phyloP scores from a whole-genome alignment of 768 basidiomycete genomes.

The Rhodotorula diobovata region DNA sequence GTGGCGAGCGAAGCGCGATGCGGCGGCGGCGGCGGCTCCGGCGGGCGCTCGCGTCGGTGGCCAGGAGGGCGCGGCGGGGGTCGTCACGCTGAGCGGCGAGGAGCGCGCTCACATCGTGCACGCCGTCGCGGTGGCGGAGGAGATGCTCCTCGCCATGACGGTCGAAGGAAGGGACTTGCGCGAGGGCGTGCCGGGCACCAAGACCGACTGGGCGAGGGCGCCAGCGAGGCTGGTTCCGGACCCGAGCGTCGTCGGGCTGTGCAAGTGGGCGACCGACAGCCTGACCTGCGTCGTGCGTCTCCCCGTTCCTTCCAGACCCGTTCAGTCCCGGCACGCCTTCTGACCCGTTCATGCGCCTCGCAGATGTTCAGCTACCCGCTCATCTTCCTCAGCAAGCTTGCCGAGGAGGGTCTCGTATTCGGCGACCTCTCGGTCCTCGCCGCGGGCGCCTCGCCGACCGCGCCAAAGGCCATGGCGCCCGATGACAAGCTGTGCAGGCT shows the following conservation, averaged over 20 bases:
- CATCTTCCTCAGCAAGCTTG: slow-evolving; percentile 37
- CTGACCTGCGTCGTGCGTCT: slow-evolving; percentile 37
- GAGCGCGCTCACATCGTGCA: slow-evolving; percentile 13
- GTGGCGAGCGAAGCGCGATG: slow-evolving; percentile 21
- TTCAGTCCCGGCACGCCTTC: background rate
- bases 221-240: slow-evolving; percentile 6
- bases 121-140: slow-evolving; percentile 21
- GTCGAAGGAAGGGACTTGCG: background rate
- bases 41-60: background rate
- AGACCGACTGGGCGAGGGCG: background rate
- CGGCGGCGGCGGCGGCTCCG: background rate
- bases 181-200: too few relatives aligned
- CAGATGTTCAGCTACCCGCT: slow-evolving; percentile 34
- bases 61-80: background rate
- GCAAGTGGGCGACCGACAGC: slow-evolving; percentile 32
- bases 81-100: slow-evolving; percentile 2
- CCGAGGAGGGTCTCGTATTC: slow-evolving; percentile 35
- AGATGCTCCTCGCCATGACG: slow-evolving; percentile 26
- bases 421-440: slow-evolving; percentile 31
- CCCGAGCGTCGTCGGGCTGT: slow-evolving; percentile 2
- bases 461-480: slow-evolving; percentile 8
- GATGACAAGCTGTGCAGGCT: slow-evolving; percentile 38
- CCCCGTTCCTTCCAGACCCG: too few relatives aligned
- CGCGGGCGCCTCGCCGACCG: slow-evolving; percentile 6
- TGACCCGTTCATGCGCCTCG: background rate